Evolutionary conservation across 2,329 filamentous ascomycete genomes (phyloP).

Genomic region (Didymella glomerata): DNA sequence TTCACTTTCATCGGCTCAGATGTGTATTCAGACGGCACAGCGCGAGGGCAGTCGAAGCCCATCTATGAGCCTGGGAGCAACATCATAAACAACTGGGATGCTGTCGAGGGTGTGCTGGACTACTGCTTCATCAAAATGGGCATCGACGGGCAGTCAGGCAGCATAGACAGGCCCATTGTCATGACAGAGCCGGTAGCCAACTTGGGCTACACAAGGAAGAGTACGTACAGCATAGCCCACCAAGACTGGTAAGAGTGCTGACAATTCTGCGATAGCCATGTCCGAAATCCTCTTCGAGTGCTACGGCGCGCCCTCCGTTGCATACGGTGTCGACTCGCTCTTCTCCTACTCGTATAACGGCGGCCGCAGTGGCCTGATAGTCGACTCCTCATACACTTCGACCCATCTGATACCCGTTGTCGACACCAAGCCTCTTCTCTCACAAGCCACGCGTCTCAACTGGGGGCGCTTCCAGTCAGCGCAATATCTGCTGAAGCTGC

Average conservation of each 20-base stretch:
- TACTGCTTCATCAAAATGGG: constrained; percentile 95
- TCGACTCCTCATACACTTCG: constrained; percentile 91
- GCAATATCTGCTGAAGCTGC: constrained; percentile 89
- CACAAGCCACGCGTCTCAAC: constrained; percentile 86
- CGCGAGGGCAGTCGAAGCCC: constrained; percentile 86
- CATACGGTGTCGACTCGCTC: constrained; percentile 94
- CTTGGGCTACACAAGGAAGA: constrained; percentile 84
- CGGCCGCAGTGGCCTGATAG: constrained; percentile 84
- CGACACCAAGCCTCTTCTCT: constrained; percentile 82
- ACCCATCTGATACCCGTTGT: constrained; percentile 96
- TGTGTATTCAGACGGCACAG: constrained; percentile 93
- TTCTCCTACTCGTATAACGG: constrained; percentile 96
- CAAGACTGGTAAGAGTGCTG: constrained; percentile 21
- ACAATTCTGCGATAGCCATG: constrained; percentile 72
- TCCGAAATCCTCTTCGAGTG: constrained; percentile 97
- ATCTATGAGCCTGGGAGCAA: constrained; percentile 91
- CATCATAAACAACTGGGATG: constrained; percentile 96
- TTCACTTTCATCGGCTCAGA: constrained; percentile 93
- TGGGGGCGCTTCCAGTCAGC: constrained; percentile 93
- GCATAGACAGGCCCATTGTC: constrained; percentile 85
- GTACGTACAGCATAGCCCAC: constrained; percentile 60
- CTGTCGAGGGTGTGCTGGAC: constrained; percentile 92
- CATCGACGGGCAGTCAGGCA: constrained; percentile 76
- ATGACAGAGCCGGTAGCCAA: constrained; percentile 97
- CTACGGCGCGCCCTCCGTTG: constrained; percentile 87